Evolutionary conservation across 768 basidiomycete genomes (phyloP), one percentile per base, ranked within the genome.

Genomic region (Pleurotus platypus): DNA sequence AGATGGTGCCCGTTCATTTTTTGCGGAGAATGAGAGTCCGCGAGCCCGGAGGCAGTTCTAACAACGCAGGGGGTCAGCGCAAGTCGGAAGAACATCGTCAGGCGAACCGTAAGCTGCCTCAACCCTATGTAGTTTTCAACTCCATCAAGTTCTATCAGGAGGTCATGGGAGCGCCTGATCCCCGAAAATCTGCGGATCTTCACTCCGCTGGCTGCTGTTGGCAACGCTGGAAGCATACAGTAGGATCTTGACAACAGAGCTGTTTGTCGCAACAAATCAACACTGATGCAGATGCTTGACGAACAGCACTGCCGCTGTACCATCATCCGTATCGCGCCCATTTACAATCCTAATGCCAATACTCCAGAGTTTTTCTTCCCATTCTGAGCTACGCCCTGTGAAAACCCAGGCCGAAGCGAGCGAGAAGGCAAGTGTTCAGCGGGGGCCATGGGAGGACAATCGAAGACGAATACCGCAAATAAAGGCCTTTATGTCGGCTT

Each of bases 241-340:
- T 35, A 35, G 51, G 51, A 54, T 40, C 37, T 42, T 40, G 27
- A 12, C 51, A 54, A 54, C 37, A 39, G 37, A 54, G 42, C 51
- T 54, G 51, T 54, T 54, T 37, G 51, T 54, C 39, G 51, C 39
- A 9, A 54, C 5, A 9, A 35, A 50, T n/a, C 26, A 35, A 11
- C 20, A 35, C 30, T 9, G 30, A 22, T n/a, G 15, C 49, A 50
- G 49, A 50, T 50, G 49, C 26, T 50, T 50, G 49, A 35, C 16
- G 18, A 30, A 24, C 27, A 16, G 11, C 37, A 30, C 26, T n/a
- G 27, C 49, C 12, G 26, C 49, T 20, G n/a, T 50, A 35, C 18
- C 49, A 50, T 35, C 26, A 50, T 50, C 5, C 49, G 30, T 9
- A 35, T 50, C 49, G 27, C 22, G 26, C 49, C 26, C 49, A n/a